Evolutionary conservation across 1,284 basidiomycete genomes (phyloP), one percentile per base, ranked within the genome.

Genomic region (Inonotus hispidus): DNA sequence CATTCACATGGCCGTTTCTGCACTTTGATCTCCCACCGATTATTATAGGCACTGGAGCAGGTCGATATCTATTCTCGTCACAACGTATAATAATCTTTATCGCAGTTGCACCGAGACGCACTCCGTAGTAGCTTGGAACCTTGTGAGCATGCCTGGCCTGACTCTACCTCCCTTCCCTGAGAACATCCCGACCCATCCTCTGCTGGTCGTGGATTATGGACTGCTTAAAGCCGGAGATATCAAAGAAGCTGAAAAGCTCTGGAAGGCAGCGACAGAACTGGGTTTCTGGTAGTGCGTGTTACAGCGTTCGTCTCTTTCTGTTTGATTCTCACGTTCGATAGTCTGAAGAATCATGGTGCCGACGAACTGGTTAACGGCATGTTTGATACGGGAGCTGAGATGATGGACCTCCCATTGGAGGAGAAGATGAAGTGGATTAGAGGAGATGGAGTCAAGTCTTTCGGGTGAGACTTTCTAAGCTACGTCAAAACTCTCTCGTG

Each of bases 391-490:
- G 84, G 83, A 5, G 74, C 74, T 5, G 79, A 81, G 62, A 82
- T 80, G 0, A 81, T 88, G 74, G 74, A 74, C 1, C 72, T 88
- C 0, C 82, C 87, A 0, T 60, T 82, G 23, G 80, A 82, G 43
- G 85, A 88, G 67, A 85, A 85, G 68, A 72, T 87, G 75, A 77
- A 78, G 59, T 88, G 75, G 64, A 85, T 87, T 66, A 84, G 87
- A 69, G 86, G 87, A 0, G 82, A 88, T 65, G 73, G 72, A 5
- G 87, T 87, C 0, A 72, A 73, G 61, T 86, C 83, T 0, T 85
- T 83, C 59, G 87, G 87, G 81, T 82, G 63, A 37, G 74, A 53
- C 14, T 23, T 43, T 14, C 16, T 7, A n/a, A n/a, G 13, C 16
- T 7, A 43, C 5, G 6, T 16, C n/a, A 4, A 1, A 16, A 43